These are phyloP conservation scores for Reutealis trisperma DNA, from an alignment of 345 rosid genomes.

Conservation along the genomic window DNA sequence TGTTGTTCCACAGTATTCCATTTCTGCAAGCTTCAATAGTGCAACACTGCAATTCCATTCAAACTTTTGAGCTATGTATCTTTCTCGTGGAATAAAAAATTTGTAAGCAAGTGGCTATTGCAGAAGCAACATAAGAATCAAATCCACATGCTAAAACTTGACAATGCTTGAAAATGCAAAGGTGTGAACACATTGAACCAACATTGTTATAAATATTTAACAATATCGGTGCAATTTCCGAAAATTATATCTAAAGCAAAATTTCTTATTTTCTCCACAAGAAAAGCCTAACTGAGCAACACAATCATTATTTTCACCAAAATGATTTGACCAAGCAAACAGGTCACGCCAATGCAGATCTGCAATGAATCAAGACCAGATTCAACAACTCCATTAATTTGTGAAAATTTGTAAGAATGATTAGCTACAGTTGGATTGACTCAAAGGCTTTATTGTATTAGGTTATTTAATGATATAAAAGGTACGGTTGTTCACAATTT, in stretches of 20 bases:
- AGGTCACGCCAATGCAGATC: not conserved
- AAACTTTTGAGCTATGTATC: constrained; percentile 14
- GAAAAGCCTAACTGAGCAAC: not conserved
- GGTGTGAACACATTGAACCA: not conserved
- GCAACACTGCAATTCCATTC: constrained; percentile 65
- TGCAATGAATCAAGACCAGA: not conserved
- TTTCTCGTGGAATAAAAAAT: not conserved
- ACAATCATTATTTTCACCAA: not conserved
- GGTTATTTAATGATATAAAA: too few relatives aligned
- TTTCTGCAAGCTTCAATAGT: constrained; percentile 73
- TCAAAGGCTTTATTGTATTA: too few relatives aligned
- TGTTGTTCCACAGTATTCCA: constrained; percentile 96
- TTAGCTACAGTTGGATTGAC: not conserved
- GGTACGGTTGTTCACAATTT: too few relatives aligned
- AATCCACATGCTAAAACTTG: not conserved
- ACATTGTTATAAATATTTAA: not conserved
- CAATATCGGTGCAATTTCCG: not conserved
- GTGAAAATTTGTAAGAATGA: not conserved
- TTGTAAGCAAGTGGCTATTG: not conserved
- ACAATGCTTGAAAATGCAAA: not conserved
- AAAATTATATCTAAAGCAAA: not conserved
- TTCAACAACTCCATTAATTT: not conserved
- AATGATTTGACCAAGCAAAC: not conserved
- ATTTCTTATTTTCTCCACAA: not conserved
- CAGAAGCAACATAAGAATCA: not conserved